Conservation (phyloP, 371 early-diverging fungal genomes). For the Mortierella sp. region DNA sequence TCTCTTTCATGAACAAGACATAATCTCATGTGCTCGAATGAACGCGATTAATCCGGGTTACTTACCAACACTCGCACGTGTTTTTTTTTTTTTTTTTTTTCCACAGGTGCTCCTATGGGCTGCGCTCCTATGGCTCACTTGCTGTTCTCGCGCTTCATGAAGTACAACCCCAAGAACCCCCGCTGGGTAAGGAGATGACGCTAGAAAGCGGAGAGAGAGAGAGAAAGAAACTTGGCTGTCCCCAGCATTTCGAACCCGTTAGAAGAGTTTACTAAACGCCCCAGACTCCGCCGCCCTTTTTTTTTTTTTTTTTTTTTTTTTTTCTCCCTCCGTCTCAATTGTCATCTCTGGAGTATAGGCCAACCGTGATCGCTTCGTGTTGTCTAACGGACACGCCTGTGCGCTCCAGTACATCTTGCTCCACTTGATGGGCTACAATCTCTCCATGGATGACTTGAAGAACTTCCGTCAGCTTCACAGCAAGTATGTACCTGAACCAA, state of each 20-base stretch:
- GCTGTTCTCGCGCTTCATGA: slow-evolving; percentile 86
- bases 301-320: background rate
- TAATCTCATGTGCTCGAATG: background rate
- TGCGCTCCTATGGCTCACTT: slow-evolving; percentile 95
- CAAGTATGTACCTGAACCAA: slow-evolving; percentile 56
- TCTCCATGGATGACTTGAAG: slow-evolving; percentile 93
- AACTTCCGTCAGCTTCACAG: slow-evolving; percentile 89
- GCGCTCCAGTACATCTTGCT: slow-evolving; percentile 92
- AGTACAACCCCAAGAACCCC: slow-evolving; percentile 83
- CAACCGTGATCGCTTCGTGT: slow-evolving; percentile 96
- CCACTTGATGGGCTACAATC: slow-evolving; percentile 85
- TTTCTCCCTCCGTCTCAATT: background rate
- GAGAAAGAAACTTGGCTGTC: background rate
- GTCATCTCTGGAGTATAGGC: slow-evolving; percentile 40
- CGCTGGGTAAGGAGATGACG: slow-evolving; percentile 66
- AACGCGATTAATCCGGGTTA: too few relatives aligned
- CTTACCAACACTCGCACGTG: background rate
- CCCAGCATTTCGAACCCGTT: background rate
- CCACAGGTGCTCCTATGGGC: slow-evolving; percentile 93
- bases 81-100: background rate
- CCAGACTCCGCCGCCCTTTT: background rate
- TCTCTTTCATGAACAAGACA: background rate
- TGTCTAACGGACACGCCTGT: slow-evolving; percentile 99
- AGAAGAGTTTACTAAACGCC: background rate
- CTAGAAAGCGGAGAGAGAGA: too few relatives aligned